Conservation (phyloP, 2,329 filamentous ascomycete genomes). For the Talaromyces sp. region DNA sequence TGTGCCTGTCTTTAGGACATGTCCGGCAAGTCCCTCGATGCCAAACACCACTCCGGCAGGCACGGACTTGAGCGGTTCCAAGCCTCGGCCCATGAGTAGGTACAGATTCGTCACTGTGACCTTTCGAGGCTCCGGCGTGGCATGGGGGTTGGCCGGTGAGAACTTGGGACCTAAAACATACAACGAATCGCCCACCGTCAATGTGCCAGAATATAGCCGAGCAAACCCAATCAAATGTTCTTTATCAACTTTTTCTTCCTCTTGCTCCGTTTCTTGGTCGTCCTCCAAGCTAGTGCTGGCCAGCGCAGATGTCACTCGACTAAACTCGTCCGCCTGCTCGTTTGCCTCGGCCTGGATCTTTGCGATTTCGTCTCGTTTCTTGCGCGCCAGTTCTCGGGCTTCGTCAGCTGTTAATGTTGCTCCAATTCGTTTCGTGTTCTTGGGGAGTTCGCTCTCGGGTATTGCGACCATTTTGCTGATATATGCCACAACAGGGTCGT, state of each 20-base stretch:
- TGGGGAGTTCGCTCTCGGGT: slow-evolving; percentile 82
- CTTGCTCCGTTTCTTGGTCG: slow-evolving; percentile 42
- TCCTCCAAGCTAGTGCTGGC: slow-evolving; percentile 56
- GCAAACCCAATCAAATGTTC: slow-evolving; percentile 95
- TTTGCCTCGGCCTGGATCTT: slow-evolving; percentile 62
- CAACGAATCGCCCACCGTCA: slow-evolving; percentile 82
- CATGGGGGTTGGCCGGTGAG: slow-evolving; percentile 70
- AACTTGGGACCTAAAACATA: slow-evolving; percentile 94
- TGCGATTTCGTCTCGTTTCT: slow-evolving; percentile 84
- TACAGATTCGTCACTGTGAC: slow-evolving; percentile 84
- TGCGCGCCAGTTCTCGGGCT: slow-evolving; percentile 77
- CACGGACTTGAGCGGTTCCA: slow-evolving; percentile 77
- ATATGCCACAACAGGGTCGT: slow-evolving; percentile 82
- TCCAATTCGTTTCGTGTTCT: slow-evolving; percentile 69
- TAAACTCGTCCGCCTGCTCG: slow-evolving; percentile 43
- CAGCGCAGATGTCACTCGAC: slow-evolving; percentile 57
- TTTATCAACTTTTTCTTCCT: slow-evolving; percentile 60
- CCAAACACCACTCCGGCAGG: slow-evolving; percentile 94
- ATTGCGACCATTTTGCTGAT: slow-evolving; percentile 98
- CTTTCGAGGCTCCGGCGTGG: slow-evolving; percentile 68
- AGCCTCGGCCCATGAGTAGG: slow-evolving; percentile 86
- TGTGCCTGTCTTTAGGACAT: slow-evolving; percentile 93
- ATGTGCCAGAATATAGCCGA: slow-evolving; percentile 81
- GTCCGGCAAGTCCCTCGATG: slow-evolving; percentile 84
- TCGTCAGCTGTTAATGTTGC: slow-evolving; percentile 77